Base-by-base conservation (phyloP, 1,284 basidiomycete species). In the Macrocystidia cucumis region DNA sequence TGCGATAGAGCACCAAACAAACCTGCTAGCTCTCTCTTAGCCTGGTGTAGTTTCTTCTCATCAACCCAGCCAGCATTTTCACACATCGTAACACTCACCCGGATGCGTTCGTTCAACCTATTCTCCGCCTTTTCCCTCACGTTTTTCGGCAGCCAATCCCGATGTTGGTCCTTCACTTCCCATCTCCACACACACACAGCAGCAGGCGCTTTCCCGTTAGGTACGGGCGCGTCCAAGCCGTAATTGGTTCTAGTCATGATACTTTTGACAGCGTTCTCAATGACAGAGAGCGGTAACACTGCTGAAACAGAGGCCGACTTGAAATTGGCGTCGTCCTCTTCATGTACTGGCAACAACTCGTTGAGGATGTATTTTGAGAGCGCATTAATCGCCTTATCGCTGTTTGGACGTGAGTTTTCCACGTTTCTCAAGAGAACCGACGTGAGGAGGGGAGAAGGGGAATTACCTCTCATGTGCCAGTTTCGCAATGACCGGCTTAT, bases 171-270 rank as follows among this genome's bases (percentile, higher is more conserved):
- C 44, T 70, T 78, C 5, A 84, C 78, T 52, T 93, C 90, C 90
- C 90, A 92, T 41, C 90, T 67, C 89, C 89, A 93, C n/a, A 87
- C 60, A 45, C 75, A 80, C 21, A 86, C 55, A 13, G 67, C 57
- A 3, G 78, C 71, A 7, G 80, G 74, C 11, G 64, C 48, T 50
- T 70, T 83, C 35, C 61, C 58, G 24, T 67, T 67, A 17, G 57
- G 51, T 9, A 57, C 48, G n/a, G n/a, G n/a, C 2, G 58, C 59
- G 35, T 85, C 75, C 5, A 88, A 57, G 0, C 87, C 87, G 48
- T 89, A 90, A 50, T 90, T 88, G 21, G 70, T 69, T 13, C 86
- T 76, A 30, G 56, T 63, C 40, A 83, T 71, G 4, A 80, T 54
- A 9, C 59, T 51, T 48, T 71, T 74, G 32, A 89, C 74, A 3